Base-by-base conservation (phyloP, 1,139 yeast species). In the Nadsonia commutata region DNA sequence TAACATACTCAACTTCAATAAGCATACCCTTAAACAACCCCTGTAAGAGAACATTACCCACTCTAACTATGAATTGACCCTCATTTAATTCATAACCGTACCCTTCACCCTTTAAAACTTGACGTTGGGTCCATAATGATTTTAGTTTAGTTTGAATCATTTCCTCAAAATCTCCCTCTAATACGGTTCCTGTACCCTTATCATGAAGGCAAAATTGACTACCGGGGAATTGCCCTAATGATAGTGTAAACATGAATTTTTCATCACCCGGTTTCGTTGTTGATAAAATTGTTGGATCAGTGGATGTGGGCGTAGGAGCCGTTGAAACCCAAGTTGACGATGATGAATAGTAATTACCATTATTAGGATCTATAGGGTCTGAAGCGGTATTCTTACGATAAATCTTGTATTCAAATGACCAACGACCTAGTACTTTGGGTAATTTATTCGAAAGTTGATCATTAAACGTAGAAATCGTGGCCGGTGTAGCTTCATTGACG, bases 71-170 rank as follows among this genome's bases (percentile, higher is more conserved):
- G 41, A 70, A 64, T 19, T 56, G 56, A 7, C 59, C 61, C 22
- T 56, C 57, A 16, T 53, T 51, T 3, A 68, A 49, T 38, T 59
- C 60, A 54, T 79, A 81, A 2, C 75, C 72, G 44, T 72, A 72
- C 3, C 90, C 90, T 49, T 81, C 90, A 2, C 93, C 94, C 50
- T 75, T 72, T 39, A 82, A 70, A n/a, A 74, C 67, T 58, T 83
- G 94, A 47, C 83, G 66, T 44, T 75, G 69, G 1, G 69, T 64
- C 94, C 94, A 84, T 44, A 80, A 59, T 51, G 85, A 75, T 55
- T 78, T 83, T 44, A 83, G 60, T 54, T 80, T 80, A 36, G 72
- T 71, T 20, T 67, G 51, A 27, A 56, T 46, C 48, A 63, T 54
- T 36, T 52, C 49, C 27, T 56, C 61, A 45, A 56, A 56, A 41